Percentiles rank a stretch among this genome's conserved stretches.
Evolutionary conservation across 139 green algal species (phyloP).

Genomic region (Yamagishiella unicocca): DNA sequence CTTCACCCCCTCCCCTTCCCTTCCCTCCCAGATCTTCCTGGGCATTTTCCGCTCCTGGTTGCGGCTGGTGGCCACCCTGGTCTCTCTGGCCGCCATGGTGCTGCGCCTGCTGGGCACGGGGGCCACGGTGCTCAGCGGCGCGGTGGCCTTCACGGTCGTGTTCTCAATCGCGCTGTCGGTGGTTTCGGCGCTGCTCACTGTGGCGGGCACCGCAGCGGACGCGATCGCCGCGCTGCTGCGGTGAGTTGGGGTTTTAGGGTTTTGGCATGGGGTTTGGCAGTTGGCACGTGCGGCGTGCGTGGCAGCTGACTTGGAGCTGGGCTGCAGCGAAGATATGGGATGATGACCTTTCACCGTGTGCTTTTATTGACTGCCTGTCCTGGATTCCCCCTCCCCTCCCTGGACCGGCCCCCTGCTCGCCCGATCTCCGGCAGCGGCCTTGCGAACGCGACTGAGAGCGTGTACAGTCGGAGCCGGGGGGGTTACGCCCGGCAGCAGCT

Average conservation of each 20-base stretch:
- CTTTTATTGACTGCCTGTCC: no score
- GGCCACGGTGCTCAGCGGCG: constrained; percentile 32
- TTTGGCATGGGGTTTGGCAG: background rate
- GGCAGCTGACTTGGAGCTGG: no score
- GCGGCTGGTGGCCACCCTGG: background rate
- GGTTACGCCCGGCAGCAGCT: constrained; percentile 9
- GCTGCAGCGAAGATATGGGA: no score
- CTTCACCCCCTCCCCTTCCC: background rate
- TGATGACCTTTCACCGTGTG: no score
- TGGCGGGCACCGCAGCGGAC: constrained; percentile 36
- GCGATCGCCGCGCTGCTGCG: constrained; percentile 19
- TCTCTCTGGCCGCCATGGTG: background rate
- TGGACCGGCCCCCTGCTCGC: background rate
- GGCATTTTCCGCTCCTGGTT: constrained; percentile 48
- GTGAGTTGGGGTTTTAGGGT: background rate
- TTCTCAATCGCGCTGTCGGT: constrained; percentile 41
- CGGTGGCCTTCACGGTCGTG: constrained; percentile 53
- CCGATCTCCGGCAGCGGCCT: background rate
- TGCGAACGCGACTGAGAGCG: background rate
- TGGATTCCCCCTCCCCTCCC: background rate
- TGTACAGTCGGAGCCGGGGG: background rate
- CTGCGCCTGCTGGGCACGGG: constrained; percentile 49
- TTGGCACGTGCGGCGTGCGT: no score
- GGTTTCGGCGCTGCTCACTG: constrained; percentile 33
- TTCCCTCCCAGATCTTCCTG: constrained; percentile 46